A percentile compares a stretch with the other conserved stretches of the same genome.
phyloP scores from a whole-genome alignment of 352 stramenopile genomes.

The Phytophthora crassamura region DNA sequence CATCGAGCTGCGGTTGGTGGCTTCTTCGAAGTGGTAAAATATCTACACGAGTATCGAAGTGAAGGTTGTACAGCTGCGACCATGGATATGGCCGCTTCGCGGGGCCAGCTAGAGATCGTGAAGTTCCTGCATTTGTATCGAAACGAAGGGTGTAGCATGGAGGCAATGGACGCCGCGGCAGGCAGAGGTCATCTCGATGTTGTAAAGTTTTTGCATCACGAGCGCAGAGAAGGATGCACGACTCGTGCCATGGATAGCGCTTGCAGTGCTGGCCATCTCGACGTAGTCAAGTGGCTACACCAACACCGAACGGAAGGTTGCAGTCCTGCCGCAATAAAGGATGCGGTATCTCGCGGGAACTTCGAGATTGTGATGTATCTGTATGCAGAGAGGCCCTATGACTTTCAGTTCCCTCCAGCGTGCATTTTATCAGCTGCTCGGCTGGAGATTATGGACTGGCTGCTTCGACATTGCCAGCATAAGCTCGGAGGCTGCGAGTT shows the following conservation, averaged over 20 bases:
- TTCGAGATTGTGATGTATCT: constrained; percentile 24
- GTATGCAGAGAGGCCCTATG: not conserved
- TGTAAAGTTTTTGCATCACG: constrained; percentile 22
- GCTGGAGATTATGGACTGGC: constrained; percentile 20
- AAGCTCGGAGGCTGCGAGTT: constrained; percentile 18
- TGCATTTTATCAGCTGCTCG: constrained; percentile 15
- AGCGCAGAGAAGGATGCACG: constrained; percentile 21
- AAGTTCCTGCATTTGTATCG: constrained; percentile 6
- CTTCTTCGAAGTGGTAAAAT: constrained; percentile 14
- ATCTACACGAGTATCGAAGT: not conserved
- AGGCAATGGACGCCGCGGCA: constrained; percentile 16
- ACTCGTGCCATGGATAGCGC: constrained; percentile 17
- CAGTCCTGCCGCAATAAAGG: constrained; percentile 11
- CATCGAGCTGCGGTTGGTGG: constrained; percentile 11
- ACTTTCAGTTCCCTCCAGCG: constrained; percentile 10
- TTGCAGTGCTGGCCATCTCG: constrained; percentile 9
- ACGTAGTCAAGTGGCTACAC: constrained; percentile 23
- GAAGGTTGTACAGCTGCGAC: not conserved
- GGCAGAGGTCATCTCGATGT: constrained; percentile 12
- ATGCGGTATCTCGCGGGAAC: constrained; percentile 17
- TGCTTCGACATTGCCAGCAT: constrained; percentile 14
- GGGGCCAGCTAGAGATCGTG: not conserved
- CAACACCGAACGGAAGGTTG: constrained; percentile 13
- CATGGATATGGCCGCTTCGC: not conserved
- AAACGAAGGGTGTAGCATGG: constrained; percentile 12